Base-by-base conservation (phyloP, 768 basidiomycete species). In the Boletus subparvulus region DNA sequence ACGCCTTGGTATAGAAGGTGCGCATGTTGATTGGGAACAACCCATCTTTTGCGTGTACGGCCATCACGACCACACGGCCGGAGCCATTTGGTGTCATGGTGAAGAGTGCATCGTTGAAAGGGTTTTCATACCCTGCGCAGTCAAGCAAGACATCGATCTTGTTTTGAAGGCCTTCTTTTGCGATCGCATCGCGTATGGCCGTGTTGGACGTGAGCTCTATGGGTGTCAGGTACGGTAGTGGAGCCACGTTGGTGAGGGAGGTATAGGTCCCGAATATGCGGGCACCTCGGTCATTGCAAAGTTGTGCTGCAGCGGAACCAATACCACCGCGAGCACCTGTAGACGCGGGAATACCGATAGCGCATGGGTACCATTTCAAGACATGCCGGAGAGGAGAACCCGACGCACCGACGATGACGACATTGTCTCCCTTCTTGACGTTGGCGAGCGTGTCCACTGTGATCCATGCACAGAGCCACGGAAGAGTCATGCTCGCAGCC, bases 401-500 rank as follows among this genome's bases (percentile, higher is more conserved):
- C 5, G 9, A 33, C 62, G 12, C 24, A 69, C 71, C 71, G 26
- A 73, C 65, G 54, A 73, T 74, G 45, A 73, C 36, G 6, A 74
- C 69, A 40, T 71, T 73, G 30, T 73, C 71, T 13, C 67, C 73
- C 19, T 61, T 13, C 45, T 70, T 73, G 47, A 74, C 65, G 10
- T 66, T 57, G 19, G 71, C 71, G 14, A 74, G 73, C 16, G 62
- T 73, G 11, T 74, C 58, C 13, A 73, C 70, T 1, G 71, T 72
- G 61, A 74, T 74, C 73, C 73, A 73, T 8, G 73, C 73, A 50
- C 71, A 73, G 26, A 73, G 61, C 71, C 73, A 74, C 0, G 64
- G 64, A 7, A 73, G 72, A 0, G 71, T 69, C 64, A 73, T 71
- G 43, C 71, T 74, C 14, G 64, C 71, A 6, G 71, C 73, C 37